Conservation (phyloP, 1,139 yeast species). For the Kurtzmaniella quercitrusa region DNA sequence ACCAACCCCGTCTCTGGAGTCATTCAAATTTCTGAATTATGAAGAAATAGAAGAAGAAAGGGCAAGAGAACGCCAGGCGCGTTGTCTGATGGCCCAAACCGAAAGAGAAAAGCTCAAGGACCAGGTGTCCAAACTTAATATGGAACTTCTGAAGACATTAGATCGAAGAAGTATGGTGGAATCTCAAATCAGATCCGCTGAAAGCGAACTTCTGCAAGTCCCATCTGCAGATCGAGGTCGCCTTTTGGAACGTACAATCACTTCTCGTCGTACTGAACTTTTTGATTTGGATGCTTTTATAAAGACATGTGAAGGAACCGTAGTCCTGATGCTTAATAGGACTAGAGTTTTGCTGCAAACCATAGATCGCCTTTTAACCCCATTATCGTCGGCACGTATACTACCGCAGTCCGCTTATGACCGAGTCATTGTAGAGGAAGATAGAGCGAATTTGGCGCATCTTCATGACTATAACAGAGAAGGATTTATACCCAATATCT, state of each 20-base stretch:
- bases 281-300: neutral
- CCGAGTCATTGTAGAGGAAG: slow-evolving; percentile 1
- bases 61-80: neutral
- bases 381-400: neutral
- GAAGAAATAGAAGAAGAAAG: neutral
- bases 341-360: neutral
- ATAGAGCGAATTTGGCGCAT: slow-evolving; percentile 6
- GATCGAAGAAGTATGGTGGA: neutral
- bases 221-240: neutral
- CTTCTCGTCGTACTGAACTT: neutral
- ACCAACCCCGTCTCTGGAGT: neutral
- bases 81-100: neutral
- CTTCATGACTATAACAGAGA: slow-evolving; percentile 7
- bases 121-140: neutral
- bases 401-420: neutral
- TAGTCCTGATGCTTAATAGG: neutral
- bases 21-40: neutral
- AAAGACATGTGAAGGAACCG: neutral
- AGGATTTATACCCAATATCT: slow-evolving; percentile 20
- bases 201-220: neutral
- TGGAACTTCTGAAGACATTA: neutral
- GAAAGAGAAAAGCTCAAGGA: neutral
- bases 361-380: neutral
- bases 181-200: neutral
- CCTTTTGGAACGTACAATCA: neutral